Conservation (phyloP, 768 basidiomycete genomes). For the Auricularia sp. region DNA sequence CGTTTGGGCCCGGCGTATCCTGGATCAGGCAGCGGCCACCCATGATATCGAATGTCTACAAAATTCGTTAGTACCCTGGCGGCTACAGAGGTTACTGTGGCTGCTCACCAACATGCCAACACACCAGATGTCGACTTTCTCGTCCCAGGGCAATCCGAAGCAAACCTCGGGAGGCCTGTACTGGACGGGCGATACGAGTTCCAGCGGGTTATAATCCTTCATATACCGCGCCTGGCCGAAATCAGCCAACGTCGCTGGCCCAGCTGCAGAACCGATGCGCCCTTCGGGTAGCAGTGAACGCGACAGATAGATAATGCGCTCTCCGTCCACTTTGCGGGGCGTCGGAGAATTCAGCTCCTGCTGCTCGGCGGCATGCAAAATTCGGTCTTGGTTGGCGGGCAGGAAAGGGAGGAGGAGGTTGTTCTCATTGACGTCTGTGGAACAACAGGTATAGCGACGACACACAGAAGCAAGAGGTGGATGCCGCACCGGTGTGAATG, state of each 20-base stretch:
- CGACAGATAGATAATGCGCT: background rate
- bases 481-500: too few species aligned
- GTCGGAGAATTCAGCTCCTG: too few species aligned
- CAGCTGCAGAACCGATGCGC: slow-evolving; percentile 2
- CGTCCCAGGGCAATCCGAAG: slow-evolving; percentile 18
- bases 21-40: background rate
- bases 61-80: background rate
- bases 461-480: too few species aligned
- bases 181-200: slow-evolving; percentile 14
- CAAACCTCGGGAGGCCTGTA: slow-evolving; percentile 25
- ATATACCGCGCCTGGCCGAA: slow-evolving; percentile 16
- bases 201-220: slow-evolving; percentile 1
- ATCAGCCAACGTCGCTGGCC: slow-evolving; percentile 14
- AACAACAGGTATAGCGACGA: too few species aligned
- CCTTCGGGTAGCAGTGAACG: background rate
- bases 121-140: slow-evolving; percentile 25
- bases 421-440: too few species aligned
- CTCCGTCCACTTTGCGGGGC: too few species aligned
- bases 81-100: too few species aligned
- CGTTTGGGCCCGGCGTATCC: too few species aligned
- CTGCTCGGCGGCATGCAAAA: too few species aligned
- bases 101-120: slow-evolving; percentile 19
- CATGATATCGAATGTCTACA: background rate
- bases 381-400: too few species aligned
- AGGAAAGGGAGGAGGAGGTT: too few species aligned